A percentile compares a stretch with the other conserved stretches of the same genome.
Evolutionary conservation across 2,329 filamentous ascomycete genomes (phyloP).

Genomic region (Daldinia sp.): DNA sequence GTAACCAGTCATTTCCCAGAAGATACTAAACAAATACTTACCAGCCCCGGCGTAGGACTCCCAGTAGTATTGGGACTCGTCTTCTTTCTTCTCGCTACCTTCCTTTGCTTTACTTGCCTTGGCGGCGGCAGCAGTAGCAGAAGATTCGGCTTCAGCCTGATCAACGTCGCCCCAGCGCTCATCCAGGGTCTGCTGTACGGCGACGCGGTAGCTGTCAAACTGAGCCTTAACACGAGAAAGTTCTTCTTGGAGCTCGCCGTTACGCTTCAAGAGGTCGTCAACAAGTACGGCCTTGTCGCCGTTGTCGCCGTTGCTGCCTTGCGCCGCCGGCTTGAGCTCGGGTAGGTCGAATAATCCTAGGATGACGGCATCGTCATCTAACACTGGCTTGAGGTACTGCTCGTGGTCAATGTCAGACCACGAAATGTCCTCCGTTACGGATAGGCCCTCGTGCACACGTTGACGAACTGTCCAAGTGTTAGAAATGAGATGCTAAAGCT

Average conservation of each 20-base stretch:
- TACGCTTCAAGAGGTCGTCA: constrained; percentile 57
- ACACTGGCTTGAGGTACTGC: constrained; percentile 79
- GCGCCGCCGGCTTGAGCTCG: constrained; percentile 50
- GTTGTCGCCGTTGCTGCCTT: constrained; percentile 27
- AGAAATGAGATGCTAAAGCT: constrained; percentile 1
- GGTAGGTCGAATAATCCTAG: constrained; percentile 85
- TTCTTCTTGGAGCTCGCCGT: constrained; percentile 67
- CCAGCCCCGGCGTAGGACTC: constrained; percentile 71
- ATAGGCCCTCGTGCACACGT: constrained; percentile 53
- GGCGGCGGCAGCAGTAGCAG: constrained; percentile 28
- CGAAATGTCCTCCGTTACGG: constrained; percentile 66
- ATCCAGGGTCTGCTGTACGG: constrained; percentile 72
- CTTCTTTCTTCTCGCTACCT: constrained; percentile 47
- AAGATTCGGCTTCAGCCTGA: constrained; percentile 48
- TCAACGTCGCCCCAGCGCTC: constrained; percentile 69
- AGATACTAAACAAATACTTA: constrained; percentile 48
- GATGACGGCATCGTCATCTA: constrained; percentile 89
- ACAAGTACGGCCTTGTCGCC: constrained; percentile 45
- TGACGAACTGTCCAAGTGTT: constrained; percentile 54
- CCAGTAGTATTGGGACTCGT: constrained; percentile 59
- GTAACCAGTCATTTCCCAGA: background rate
- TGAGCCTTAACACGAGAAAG: constrained; percentile 66
- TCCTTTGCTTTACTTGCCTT: constrained; percentile 44
- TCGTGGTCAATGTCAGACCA: constrained; percentile 76
- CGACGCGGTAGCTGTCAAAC: constrained; percentile 70